Percentiles rank a stretch among this genome's conserved stretches.
Evolutionary conservation across 495 filamentous ascomycete genomes (phyloP).

Genomic region (Rhizodiscina lignyota): DNA sequence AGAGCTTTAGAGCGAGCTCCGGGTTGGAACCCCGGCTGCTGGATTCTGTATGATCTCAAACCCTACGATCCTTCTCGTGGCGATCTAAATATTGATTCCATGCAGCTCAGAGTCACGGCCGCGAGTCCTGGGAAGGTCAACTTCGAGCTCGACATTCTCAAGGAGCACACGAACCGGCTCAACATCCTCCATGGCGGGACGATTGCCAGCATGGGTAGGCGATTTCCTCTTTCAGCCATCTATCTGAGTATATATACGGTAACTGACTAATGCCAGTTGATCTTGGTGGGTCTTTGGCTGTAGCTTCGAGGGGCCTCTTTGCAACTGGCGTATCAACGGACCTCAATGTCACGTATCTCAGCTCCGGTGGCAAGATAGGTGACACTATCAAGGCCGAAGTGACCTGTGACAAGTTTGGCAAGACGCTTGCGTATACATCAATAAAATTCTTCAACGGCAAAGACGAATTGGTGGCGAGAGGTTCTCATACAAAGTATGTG

Average conservation of each 20-base stretch:
- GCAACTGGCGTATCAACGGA: slow-evolving; percentile 89
- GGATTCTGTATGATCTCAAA: neutral
- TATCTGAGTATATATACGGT: neutral
- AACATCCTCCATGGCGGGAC: slow-evolving; percentile 88
- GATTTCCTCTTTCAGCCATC: slow-evolving; percentile 3
- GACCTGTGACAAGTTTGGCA: slow-evolving; percentile 86
- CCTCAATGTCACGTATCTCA: slow-evolving; percentile 85
- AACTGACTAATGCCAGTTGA: slow-evolving; percentile 39
- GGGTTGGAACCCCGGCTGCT: slow-evolving; percentile 72
- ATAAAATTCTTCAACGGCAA: slow-evolving; percentile 64
- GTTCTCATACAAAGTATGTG: slow-evolving; percentile 80
- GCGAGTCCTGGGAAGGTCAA: slow-evolving; percentile 65
- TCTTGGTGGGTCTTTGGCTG: slow-evolving; percentile 80
- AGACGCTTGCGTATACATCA: slow-evolving; percentile 76
- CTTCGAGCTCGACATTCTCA: slow-evolving; percentile 72
- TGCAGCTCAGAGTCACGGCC: slow-evolving; percentile 56
- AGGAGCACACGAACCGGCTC: slow-evolving; percentile 85
- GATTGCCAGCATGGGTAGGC: slow-evolving; percentile 75
- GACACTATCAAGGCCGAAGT: slow-evolving; percentile 58
- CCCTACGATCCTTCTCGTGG: neutral
- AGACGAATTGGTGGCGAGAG: slow-evolving; percentile 65
- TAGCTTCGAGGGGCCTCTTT: slow-evolving; percentile 76
- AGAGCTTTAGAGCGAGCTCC: slow-evolving; percentile 68
- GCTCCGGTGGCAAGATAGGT: slow-evolving; percentile 65
- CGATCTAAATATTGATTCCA: slow-evolving; percentile 1